phyloP scores from a whole-genome alignment of 192 early-diverging fungal genomes.

The Jimgerdemannia flammicorona region DNA sequence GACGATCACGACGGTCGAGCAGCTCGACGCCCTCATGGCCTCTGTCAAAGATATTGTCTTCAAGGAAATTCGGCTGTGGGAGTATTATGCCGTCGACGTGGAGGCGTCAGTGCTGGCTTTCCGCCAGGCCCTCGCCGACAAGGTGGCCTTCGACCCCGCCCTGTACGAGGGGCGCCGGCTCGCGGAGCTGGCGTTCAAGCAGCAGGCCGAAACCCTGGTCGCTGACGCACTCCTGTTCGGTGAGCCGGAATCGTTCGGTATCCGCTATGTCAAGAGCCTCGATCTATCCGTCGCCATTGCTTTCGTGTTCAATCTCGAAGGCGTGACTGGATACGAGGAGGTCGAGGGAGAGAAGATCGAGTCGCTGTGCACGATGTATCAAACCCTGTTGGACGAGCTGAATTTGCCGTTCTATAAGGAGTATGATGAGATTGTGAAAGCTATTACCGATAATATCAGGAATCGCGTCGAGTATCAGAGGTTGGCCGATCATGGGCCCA shows the following conservation, averaged over 20 bases:
- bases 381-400: conserved; percentile 74
- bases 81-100: conserved; percentile 83
- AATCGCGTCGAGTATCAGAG: conserved; percentile 82
- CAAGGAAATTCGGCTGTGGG: conserved; percentile 72
- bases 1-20: conserved; percentile 57
- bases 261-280: conserved; percentile 56
- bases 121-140: conserved; percentile 36
- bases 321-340: not conserved
- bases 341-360: conserved; percentile 19
- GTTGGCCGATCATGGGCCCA: conserved; percentile 84
- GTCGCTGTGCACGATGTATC: conserved; percentile 42
- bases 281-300: conserved; percentile 36
- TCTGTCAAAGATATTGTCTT: conserved; percentile 51
- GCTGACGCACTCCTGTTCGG: conserved; percentile 31
- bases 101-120: conserved; percentile 36
- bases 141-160: not conserved
- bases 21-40: conserved; percentile 64
- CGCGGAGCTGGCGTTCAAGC: conserved; percentile 36
- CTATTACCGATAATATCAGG: conserved; percentile 69
- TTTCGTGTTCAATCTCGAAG: conserved; percentile 38
- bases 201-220: conserved; percentile 38
- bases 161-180: conserved; percentile 32
- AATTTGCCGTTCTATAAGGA: conserved; percentile 85
- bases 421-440: conserved; percentile 73
- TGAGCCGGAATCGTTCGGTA: conserved; percentile 27